These are phyloP conservation scores for Seminavis robusta DNA, from an alignment of 108 stramenopile species.

Conservation along the genomic window DNA sequence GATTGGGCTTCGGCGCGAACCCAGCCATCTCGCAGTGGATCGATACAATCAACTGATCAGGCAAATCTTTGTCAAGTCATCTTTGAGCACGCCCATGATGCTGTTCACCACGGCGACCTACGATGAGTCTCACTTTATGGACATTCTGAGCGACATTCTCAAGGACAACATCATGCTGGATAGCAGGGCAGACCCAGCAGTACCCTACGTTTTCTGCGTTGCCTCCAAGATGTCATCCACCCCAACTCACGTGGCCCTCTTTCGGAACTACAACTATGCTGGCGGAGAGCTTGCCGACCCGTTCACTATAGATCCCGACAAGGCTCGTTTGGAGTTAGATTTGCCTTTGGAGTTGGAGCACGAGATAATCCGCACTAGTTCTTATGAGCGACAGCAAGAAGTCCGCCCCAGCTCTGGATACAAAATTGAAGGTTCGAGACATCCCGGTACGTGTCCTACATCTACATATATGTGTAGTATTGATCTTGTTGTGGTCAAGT, in stretches of 20 bases:
- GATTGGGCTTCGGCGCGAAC: conserved; percentile 67
- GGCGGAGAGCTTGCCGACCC: conserved; percentile 74
- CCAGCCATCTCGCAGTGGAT: conserved; percentile 54
- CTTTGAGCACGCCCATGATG: conserved; percentile 66
- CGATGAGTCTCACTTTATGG: conserved; percentile 78
- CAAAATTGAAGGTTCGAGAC: conserved; percentile 48
- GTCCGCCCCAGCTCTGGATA: conserved; percentile 2
- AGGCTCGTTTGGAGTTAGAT: conserved; percentile 59
- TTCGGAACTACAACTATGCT: conserved; percentile 85
- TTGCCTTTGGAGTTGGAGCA: conserved; percentile 46
- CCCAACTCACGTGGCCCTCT: conserved; percentile 68
- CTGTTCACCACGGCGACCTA: conserved; percentile 83
- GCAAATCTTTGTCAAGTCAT: conserved; percentile 76
- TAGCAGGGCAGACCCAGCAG: conserved; percentile 70
- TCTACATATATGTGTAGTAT: neutral
- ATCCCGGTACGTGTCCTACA: conserved; percentile 35
- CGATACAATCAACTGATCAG: conserved; percentile 75
- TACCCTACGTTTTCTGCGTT: conserved; percentile 58
- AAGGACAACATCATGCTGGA: conserved; percentile 75
- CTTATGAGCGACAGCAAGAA: conserved; percentile 4
- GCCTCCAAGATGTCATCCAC: conserved; percentile 77
- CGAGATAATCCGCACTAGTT: conserved; percentile 12
- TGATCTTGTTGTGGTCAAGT: neutral
- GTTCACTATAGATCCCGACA: conserved; percentile 61
- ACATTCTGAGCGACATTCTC: conserved; percentile 66